Evolutionary conservation across 164 flowering plant genomes (phyloP), one percentile per base, ranked within the genome.

Genomic region (Dillenia suffruticosa): DNA sequence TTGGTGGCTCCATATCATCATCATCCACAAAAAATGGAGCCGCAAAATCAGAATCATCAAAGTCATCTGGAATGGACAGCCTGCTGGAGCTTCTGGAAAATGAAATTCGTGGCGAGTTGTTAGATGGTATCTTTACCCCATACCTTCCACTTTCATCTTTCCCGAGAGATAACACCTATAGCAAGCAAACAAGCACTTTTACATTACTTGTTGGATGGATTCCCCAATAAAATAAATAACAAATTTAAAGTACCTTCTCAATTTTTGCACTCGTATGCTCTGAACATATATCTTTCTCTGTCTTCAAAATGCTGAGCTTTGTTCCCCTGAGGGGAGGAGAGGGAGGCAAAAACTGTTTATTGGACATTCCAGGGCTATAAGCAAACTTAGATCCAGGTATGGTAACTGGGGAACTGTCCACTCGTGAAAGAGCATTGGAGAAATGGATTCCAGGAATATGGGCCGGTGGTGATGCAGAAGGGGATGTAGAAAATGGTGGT

Each of bases 21-120:
- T 86, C 84, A 73, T 83, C 96, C 45, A 84, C 81, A 64, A 81
- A 80, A 82, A 90, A 90, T 14, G 92, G 86, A 64, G 89, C 84
- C 22, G 80, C 61, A 74, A 79, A 86, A 32, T 81, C 96, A 54
- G 82, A 57, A 69, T 85, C 96, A 73, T 87, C 93, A 70, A 72
- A 83, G 58, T 84, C 92, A 68, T 88, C 94, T 49, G 74, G 87
- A 58, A 79, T 77, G 52, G 90, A 86, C 54, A 72, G 71, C 79
- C 85, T 78, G 63, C 90, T 81, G 57, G 90, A 88, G 73, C 88
- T 84, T 77, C 93, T 76, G 9, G 96, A 86, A 65, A 74, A 62
- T 32, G 93, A 82, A 54, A 79, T 65, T 16, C 58, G 74, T 43
- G 81, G 84, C 8, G 85, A 84, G 72, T 77, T 78, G 67, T 58